Percentiles rank a stretch among this genome's conserved stretches.
Conservation (phyloP, 176 grass and related monocot genomes). For the Juncus effusus region DNA sequence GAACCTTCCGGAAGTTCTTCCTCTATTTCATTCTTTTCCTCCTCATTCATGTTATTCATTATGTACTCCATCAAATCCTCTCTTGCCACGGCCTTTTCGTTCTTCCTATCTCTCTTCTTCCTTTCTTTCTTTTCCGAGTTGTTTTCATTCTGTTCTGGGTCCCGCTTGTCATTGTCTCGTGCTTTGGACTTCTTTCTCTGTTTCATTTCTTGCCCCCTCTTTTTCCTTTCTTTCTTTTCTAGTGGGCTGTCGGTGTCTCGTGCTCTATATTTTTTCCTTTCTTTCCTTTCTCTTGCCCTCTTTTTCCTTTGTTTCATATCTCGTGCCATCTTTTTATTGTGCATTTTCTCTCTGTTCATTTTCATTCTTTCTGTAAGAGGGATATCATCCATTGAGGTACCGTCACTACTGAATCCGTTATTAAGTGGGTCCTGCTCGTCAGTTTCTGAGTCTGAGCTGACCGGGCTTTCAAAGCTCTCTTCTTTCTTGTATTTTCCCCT, state of each 20-base stretch:
- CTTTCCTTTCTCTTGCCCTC: not conserved
- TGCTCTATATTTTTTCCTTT: not conserved
- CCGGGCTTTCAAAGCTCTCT: too few species aligned
- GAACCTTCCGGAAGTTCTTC: not conserved
- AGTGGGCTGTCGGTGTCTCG: not conserved
- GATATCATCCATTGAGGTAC: too few species aligned
- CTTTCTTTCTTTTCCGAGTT: not conserved
- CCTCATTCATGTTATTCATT: not conserved
- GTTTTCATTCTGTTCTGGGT: not conserved
- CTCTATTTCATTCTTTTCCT: too few species aligned
- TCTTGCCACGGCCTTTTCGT: not conserved
- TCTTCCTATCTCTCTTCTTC: not conserved
- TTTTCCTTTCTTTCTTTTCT: not conserved
- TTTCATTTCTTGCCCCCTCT: not conserved
- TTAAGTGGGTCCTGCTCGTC: not conserved
- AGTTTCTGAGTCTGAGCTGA: not conserved
- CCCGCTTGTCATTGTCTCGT: not conserved
- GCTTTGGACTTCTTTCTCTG: too few species aligned
- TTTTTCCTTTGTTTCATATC: not conserved
- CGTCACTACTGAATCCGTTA: too few species aligned
- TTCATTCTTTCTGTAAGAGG: too few species aligned
- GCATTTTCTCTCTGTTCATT: too few species aligned
- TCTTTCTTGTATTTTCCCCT: too few species aligned
- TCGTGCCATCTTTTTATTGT: not conserved
- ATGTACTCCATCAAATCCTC: not conserved